Base-by-base conservation (phyloP, 805 yeast genomes). In the Cyberlindnera xishuangbannaensis region DNA sequence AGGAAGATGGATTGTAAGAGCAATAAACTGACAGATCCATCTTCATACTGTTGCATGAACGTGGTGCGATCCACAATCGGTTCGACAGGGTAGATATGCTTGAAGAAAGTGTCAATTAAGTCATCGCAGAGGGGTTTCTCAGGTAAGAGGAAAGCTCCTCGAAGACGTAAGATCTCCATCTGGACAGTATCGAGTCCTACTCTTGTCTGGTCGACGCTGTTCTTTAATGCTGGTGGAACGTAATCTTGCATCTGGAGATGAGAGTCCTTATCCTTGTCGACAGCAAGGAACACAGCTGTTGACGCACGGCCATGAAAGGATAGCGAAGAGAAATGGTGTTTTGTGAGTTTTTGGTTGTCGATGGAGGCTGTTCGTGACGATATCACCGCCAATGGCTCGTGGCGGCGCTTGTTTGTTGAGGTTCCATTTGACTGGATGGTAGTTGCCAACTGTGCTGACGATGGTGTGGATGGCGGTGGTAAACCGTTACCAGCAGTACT, bases 81-180 rank as follows among this genome's bases (percentile, higher is more conserved):
- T 54, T 76, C 68, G 25, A 71, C 55, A 1, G 87, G 86, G 45
- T 83, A 85, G 16, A 80, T 68, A 39, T 68, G 67, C 27, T 66
- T 71, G 46, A 84, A 84, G 56, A 71, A 84, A 30, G 69, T 56
- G 28, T 76, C 66, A 22, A 84, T 68, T 37, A 80, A 63, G 44
- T 74, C 82, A 43, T 70, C 71, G 36, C 78, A 70, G 12, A 80
- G 61, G 10, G 69, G 75, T 26, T 66, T 57, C 4, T 71, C 66
- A 1, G 95, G 95, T 15, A 84, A 55, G 31, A 73, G 58, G 48
- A 83, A 83, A 6, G 88, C 85, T 6, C 88, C 90, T 36, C 77
- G 62, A 36, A 76, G 47, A 45, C 75, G 69, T 40, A 83, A 61
- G 27, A 78, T 69, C 49, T 78, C 79, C 48, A 80, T 62, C 43